Evolutionary conservation across 345 rosid genomes (phyloP), one percentile per base, ranked within the genome.

Genomic region (Populus alba): DNA sequence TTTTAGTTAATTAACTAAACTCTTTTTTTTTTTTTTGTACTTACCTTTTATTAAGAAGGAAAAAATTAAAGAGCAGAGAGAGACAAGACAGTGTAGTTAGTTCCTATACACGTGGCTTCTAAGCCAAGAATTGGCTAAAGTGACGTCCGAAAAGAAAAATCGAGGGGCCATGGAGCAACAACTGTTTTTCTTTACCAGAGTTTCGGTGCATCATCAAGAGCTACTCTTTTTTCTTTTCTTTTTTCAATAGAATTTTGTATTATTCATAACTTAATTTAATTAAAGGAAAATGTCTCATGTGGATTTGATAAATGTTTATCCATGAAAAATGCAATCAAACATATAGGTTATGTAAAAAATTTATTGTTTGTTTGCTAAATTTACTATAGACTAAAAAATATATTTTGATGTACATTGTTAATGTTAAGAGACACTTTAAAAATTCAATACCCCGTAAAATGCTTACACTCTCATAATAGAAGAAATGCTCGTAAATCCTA

Each of bases 61-160:
- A 12, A 47, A 43, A 43, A 70, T 25, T 27, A 20, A 16, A 23
- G 20, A 2, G 29, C 39, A 31, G 45, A 29, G 23, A 31, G 49
- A 11, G 29, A 71, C 20, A 71, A 1, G 7, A 23, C 43, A 39
- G 12, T 5, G n/a, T 37, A 3, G 22, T 57, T 71, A 63, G 66
- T 70, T 20, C 37, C 59, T 57, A 13, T 29, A 72, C 74, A 79
- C 82, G 80, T 82, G 80, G 82, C 77, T 75, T 59, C 20, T 9
- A 57, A 73, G 27, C 65, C 47, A 68, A 77, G 72, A 20, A 20
- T 77, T 1, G 45, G 78, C 75, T 57, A 25, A 41, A 10, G 27
- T 57, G 27, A 10, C 13, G 63, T 23, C 9, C n/a, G 23, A 8
- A 55, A 55, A 25, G 25, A 22, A 41, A 10, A 10, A 2, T 41